Conservation (phyloP, 306 rosid genomes). For the Vigna unguiculata region DNA sequence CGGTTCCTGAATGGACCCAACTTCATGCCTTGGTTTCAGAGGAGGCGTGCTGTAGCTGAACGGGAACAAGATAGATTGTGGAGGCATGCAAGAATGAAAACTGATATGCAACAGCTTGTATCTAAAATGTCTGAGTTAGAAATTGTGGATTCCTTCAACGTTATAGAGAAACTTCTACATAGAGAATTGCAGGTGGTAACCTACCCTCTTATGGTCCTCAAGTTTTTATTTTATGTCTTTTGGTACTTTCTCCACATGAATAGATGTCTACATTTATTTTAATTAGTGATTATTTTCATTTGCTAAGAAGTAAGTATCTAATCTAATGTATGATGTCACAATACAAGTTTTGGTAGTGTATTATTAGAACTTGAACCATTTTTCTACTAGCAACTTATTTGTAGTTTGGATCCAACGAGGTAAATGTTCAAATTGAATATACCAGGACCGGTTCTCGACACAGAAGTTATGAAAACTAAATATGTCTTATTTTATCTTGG, state of each 20-base stretch:
- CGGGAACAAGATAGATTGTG: constrained; percentile 81
- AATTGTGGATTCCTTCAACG: constrained; percentile 74
- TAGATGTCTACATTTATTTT: neutral
- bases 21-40: constrained; percentile 83
- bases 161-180: constrained; percentile 75
- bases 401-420: constrained; percentile 2
- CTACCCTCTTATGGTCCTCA: constrained; percentile 12
- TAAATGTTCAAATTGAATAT: constrained; percentile 7
- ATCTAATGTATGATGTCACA: neutral
- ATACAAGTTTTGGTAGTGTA: neutral
- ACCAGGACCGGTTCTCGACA: constrained; percentile 23
- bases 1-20: constrained; percentile 83
- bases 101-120: constrained; percentile 62
- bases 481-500: neutral
- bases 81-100: constrained; percentile 78
- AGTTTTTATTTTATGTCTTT: constrained; percentile 21
- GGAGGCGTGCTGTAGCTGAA: constrained; percentile 83
- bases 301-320: neutral
- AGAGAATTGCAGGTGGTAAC: constrained; percentile 66
- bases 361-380: constrained; percentile 6
- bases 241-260: constrained; percentile 2
- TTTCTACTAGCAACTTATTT: neutral
- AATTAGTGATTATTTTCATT: neutral
- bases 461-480: constrained; percentile 2
- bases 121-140: constrained; percentile 80